Percentiles rank a stretch among this genome's conserved stretches.
These are phyloP conservation scores for Lenwebbia sp. DNA, from an alignment of 345 rosid species.

Conservation along the genomic window DNA sequence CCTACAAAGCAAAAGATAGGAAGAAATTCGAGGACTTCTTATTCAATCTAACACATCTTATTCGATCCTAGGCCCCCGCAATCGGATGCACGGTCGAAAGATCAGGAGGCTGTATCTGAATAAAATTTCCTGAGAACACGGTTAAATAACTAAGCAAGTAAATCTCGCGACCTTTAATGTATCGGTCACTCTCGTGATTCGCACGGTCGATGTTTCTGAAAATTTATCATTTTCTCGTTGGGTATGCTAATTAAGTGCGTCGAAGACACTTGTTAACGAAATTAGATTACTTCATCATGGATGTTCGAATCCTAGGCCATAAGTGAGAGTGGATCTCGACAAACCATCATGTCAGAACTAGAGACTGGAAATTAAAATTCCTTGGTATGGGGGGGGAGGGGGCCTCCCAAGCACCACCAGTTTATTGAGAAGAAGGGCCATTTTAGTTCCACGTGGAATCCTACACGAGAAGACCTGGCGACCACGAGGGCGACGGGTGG, in stretches of 20 bases:
- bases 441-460: neutral
- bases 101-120: too few species aligned
- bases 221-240: rapidly evolving
- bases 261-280: rapidly evolving
- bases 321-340: neutral
- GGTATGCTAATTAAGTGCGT: rapidly evolving
- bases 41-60: neutral
- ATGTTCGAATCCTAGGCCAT: too few species aligned
- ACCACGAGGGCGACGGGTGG: neutral
- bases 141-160: neutral
- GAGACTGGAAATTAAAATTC: neutral
- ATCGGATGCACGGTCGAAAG: too few species aligned
- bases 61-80: neutral
- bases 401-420: neutral
- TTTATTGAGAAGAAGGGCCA: neutral
- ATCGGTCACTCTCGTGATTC: neutral
- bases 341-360: neutral
- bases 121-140: neutral
- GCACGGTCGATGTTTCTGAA: neutral
- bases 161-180: neutral
- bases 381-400: neutral
- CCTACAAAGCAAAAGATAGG: neutral
- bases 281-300: too few species aligned
- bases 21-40: neutral
- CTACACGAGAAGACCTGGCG: neutral